Percentiles rank a stretch among this genome's conserved stretches.
phyloP scores from a whole-genome alignment of 441 rosid genomes.

The Syzygium malaccense region DNA sequence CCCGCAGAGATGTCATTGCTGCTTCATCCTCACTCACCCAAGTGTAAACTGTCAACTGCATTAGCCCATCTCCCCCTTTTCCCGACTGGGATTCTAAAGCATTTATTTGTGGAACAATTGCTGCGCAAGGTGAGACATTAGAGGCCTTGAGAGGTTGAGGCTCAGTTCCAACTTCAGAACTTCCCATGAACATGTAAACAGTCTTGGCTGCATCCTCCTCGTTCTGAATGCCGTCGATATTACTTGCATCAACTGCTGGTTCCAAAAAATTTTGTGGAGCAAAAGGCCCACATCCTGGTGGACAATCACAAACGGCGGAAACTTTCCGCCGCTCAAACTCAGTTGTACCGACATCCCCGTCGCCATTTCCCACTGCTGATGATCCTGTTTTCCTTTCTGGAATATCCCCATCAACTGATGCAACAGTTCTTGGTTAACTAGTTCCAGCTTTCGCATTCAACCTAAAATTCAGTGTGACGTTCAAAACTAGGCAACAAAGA shows the following conservation, averaged over 20 bases:
- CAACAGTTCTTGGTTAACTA: slow-evolving; percentile 12
- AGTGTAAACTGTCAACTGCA: neutral
- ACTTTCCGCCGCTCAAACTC: slow-evolving; percentile 40
- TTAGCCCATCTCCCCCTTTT: neutral
- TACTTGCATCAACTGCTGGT: neutral
- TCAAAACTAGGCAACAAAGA: neutral
- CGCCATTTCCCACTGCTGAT: slow-evolving; percentile 19
- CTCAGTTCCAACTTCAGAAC: slow-evolving; percentile 1
- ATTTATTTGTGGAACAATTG: neutral
- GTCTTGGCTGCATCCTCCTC: neutral
- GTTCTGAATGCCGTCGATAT: neutral
- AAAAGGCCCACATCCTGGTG: slow-evolving; percentile 49
- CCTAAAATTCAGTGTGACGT: neutral
- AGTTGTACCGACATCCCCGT: neutral
- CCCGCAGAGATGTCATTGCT: neutral
- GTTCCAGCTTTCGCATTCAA: neutral
- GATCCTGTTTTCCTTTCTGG: slow-evolving; percentile 14
- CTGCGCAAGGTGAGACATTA: slow-evolving; percentile 6
- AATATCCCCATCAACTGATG: slow-evolving; percentile 12
- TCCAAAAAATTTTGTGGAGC: neutral
- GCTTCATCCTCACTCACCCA: neutral
- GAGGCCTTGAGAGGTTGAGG: neutral
- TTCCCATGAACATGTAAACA: neutral
- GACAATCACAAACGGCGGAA: slow-evolving; percentile 48
- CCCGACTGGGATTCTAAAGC: neutral